Evolutionary conservation across 176 grass and related monocot species (phyloP).

Genomic region (Eleusine coracana): DNA sequence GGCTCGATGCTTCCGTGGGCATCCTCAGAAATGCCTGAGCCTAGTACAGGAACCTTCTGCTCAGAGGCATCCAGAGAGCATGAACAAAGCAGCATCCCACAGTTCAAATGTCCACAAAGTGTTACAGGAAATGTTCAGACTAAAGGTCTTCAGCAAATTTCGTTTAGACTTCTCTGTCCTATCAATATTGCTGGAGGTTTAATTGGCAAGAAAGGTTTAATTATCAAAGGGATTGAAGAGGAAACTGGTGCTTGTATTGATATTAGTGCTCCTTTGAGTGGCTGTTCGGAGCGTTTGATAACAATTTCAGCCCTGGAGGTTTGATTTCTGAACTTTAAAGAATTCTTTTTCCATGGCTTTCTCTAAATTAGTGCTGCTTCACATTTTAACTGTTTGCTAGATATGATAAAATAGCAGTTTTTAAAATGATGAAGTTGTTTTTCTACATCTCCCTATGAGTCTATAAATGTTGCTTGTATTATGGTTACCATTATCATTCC

Average conservation of each 20-base stretch:
- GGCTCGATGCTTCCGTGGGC: conserved; percentile 7
- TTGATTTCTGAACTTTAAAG: conserved; percentile 38
- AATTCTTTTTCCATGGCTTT: conserved; percentile 2
- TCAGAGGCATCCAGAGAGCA: conserved; percentile 38
- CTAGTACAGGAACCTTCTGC: conserved; percentile 13
- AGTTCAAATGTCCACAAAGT: conserved; percentile 15
- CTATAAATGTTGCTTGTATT: conserved; percentile 14
- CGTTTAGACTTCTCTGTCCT: conserved; percentile 49
- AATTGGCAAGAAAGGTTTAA: conserved; percentile 43
- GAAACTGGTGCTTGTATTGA: conserved; percentile 46
- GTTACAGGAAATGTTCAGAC: conserved; percentile 28
- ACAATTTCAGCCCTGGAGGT: conserved; percentile 54
- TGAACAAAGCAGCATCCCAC: conserved; percentile 26
- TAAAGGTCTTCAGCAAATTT: conserved; percentile 39
- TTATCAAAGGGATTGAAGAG: conserved; percentile 45
- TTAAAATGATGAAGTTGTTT: not conserved
- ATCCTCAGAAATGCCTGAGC: conserved; percentile 34
- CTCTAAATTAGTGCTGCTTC: not conserved
- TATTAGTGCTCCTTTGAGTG: conserved; percentile 16
- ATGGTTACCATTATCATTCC: conserved; percentile 4
- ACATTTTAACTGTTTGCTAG: not conserved
- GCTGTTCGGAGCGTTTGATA: conserved; percentile 46
- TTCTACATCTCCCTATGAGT: conserved; percentile 12
- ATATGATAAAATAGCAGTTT: conserved; percentile 4
- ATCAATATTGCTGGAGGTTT: conserved; percentile 44